A percentile compares a stretch with the other conserved stretches of the same genome.
Conservation (phyloP, 1,139 yeast genomes). For the Pichia sp. region DNA sequence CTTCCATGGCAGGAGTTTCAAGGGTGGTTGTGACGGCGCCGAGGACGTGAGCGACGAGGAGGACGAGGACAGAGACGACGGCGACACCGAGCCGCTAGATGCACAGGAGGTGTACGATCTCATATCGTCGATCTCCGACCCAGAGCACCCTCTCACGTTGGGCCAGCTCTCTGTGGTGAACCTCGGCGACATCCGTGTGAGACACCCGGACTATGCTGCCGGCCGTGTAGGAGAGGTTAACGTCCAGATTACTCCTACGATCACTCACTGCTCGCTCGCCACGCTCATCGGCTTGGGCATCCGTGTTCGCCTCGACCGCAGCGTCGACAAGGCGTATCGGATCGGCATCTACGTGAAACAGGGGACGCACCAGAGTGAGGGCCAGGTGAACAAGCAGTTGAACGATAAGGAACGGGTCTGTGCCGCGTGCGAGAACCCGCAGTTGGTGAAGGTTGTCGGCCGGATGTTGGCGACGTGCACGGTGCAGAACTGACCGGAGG, state of each 20-base stretch:
- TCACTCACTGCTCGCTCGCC: slow-evolving; percentile 95
- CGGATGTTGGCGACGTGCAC: slow-evolving; percentile 84
- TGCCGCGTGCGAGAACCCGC: slow-evolving; percentile 98
- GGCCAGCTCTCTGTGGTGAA: slow-evolving; percentile 96
- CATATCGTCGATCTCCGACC: slow-evolving; percentile 87
- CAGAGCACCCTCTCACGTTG: slow-evolving; percentile 93
- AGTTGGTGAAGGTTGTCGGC: slow-evolving; percentile 77
- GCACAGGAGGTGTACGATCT: slow-evolving; percentile 69
- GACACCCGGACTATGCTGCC: slow-evolving; percentile 39
- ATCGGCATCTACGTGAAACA: slow-evolving; percentile 76
- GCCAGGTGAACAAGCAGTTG: slow-evolving; percentile 91
- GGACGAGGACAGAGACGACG: slow-evolving; percentile 37
- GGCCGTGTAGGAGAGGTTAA: slow-evolving; percentile 62
- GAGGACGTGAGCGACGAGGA: slow-evolving; percentile 22
- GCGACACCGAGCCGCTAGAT: slow-evolving; percentile 57
- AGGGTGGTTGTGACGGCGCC: slow-evolving; percentile 20
- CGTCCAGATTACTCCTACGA: slow-evolving; percentile 91
- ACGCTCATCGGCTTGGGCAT: slow-evolving; percentile 94
- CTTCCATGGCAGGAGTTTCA: slow-evolving; percentile 4
- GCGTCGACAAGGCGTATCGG: slow-evolving; percentile 81
- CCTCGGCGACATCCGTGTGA: slow-evolving; percentile 69
- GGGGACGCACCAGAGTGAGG: slow-evolving; percentile 94
- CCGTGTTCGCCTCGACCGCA: slow-evolving; percentile 83
- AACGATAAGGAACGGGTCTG: slow-evolving; percentile 97
- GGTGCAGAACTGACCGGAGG: background rate